These are phyloP conservation scores for Carex myosuroides DNA, from an alignment of 176 grass and related monocot genomes.

Conservation along the genomic window DNA sequence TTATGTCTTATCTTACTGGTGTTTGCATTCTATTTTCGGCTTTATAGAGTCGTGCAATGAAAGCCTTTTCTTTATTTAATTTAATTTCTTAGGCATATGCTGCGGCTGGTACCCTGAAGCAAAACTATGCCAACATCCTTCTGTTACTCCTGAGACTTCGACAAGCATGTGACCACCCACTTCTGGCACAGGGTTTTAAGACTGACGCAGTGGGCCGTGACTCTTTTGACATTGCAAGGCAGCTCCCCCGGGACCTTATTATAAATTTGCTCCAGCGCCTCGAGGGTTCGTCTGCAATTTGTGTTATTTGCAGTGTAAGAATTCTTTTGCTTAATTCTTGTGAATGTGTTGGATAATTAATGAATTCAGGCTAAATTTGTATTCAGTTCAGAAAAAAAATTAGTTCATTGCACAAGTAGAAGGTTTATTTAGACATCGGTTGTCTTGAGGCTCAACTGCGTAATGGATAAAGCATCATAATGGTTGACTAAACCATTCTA, in stretches of 20 bases:
- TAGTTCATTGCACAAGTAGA: not conserved
- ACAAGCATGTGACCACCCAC: constrained; percentile 93
- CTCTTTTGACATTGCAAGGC: constrained; percentile 78
- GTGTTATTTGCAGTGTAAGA: constrained; percentile 77
- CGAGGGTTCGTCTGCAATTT: constrained; percentile 59
- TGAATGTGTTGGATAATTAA: not conserved
- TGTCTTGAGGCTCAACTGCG: not conserved
- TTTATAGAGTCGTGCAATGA: not conserved
- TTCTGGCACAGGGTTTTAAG: constrained; percentile 76
- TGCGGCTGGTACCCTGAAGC: constrained; percentile 90
- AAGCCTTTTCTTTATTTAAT: not conserved
- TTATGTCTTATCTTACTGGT: not conserved
- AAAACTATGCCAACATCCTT: constrained; percentile 97
- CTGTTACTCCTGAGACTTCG: constrained; percentile 81
- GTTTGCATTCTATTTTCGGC: not conserved
- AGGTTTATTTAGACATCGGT: not conserved
- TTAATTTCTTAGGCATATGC: constrained; percentile 66
- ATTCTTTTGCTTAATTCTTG: not conserved
- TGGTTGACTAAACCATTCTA: not conserved
- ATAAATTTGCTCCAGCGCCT: constrained; percentile 71
- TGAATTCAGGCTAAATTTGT: not conserved
- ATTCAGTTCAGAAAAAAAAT: not conserved
- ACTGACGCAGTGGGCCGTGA: constrained; percentile 61
- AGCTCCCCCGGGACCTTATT: constrained; percentile 65
- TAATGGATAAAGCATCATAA: not conserved